Evolutionary conservation across 805 yeast species (phyloP), one percentile per base, ranked within the genome.

Genomic region (Wickerhamiella nectarea): DNA sequence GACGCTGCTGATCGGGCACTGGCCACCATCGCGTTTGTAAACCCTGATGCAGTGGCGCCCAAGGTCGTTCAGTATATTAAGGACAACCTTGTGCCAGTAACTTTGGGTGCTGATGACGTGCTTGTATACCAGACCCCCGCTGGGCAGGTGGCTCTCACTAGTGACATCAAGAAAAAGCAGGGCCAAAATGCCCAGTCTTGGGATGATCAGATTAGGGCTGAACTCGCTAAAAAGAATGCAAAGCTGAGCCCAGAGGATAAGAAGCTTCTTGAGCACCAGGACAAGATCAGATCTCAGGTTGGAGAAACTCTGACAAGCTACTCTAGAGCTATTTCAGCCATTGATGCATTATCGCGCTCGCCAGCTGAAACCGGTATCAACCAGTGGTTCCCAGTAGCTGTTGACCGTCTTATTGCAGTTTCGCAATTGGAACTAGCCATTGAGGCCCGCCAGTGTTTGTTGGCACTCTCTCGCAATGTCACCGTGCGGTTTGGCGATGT

Each of bases 191-290:
- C 31, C 7, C 19, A 29, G 24, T 35, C 36, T 14, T 89, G 97
- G 97, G 98, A 91, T 57, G 86, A 79, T 52, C 72, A 73, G 41
- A 71, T 91, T 25, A 75, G 89, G 53, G 75, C 76, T 49, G 89
- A 85, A 55, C 67, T 86, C 29, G 77, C 80, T 1, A 68, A 69
- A 43, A 76, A 76, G 57, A 55, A 56, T 8, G 46, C 43, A 10
- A 52, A 80, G 55, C 65, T 78, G 34, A 70, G 93, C 2, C 79
- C 76, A 50, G 96, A 87, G 55, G 94, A 91, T 47, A 81, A 75
- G 48, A 64, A 56, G 0, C 89, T 84, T 55, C 51, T 86, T 17
- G 65, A 59, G 0, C 70, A 72, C 49, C 97, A 91, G 58, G 56
- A 72, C 0, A 56, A 48, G 2, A 70, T 80, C 19, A 71, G 95